Evolutionary conservation across 2,329 filamentous ascomycete species (phyloP), one percentile per base, ranked within the genome.

Genomic region (Aaosphaeria arxii): DNA sequence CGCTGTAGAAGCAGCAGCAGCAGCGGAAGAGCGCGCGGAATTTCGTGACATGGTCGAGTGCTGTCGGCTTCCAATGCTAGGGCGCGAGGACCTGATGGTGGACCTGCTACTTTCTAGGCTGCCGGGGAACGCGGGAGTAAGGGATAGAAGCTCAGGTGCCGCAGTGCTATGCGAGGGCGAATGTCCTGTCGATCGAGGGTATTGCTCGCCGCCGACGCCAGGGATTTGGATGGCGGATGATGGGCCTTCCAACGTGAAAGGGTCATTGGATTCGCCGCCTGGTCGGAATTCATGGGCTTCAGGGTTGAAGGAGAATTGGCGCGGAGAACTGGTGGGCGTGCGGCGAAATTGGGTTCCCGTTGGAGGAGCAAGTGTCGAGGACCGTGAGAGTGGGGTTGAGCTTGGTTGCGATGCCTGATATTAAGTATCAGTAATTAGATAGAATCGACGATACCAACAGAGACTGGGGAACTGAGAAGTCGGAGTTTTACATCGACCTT

Each of bases 201-300:
- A 24, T 24, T 24, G 17, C 17, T 24, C 17, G 17, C 17, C 17
- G 17, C 17, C 17, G 17, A 24, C 17, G 17, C 17, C 17, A 24
- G 17, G 17, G 17, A 24, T 24, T 24, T 24, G 17, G 30, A 54
- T 45, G 11, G 56, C 45, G 9, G 58, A 59, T 31, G 52, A 44
- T 11, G 51, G 49, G 7, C 49, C 52, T 17, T 49, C 47, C 7
- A 46, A 49, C 11, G 57, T 56, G 1, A 46, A 38, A 9, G 58
- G 50, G 1, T 45, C 46, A 36, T 36, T 36, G 7, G n/a, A 9
- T 9, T 9, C 9, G 11, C 51, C 57, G 5, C 60, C 52, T 7
- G 67, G 67, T 32, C 55, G 56, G 38, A 70, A 70, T 32, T 66
- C 66, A n/a, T 30, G 49, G 30, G 67, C 67, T 55, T 69, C 65